phyloP scores from a whole-genome alignment of 2,329 filamentous ascomycete genomes.

The Dactylellina haptotyla region DNA sequence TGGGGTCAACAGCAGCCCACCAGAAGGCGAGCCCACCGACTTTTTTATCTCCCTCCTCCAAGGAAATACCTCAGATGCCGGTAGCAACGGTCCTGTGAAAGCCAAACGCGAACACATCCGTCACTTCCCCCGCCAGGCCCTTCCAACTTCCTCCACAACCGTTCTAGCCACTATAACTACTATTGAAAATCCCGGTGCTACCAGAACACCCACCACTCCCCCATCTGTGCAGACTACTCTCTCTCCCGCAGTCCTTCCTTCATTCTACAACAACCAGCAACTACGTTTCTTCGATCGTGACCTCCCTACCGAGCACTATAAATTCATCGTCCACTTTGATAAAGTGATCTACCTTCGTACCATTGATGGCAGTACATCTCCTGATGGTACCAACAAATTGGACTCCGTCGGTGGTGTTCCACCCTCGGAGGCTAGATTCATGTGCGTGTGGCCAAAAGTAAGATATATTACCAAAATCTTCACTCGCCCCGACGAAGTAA shows the following conservation, averaged over 20 bases:
- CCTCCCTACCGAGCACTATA: slow-evolving; percentile 83
- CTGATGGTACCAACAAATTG: slow-evolving; percentile 57
- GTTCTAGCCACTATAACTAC: not conserved
- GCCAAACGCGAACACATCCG: slow-evolving; percentile 38
- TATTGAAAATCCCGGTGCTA: not conserved
- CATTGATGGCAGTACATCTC: slow-evolving; percentile 64
- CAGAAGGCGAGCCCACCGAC: slow-evolving; percentile 41
- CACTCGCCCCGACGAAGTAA: slow-evolving; percentile 26
- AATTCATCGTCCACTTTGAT: slow-evolving; percentile 91
- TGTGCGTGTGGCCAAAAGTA: slow-evolving; percentile 38
- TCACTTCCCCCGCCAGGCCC: slow-evolving; percentile 34
- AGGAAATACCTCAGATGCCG: slow-evolving; percentile 1
- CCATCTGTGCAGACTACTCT: slow-evolving; percentile 9
- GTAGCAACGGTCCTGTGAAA: not conserved
- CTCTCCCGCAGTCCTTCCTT: slow-evolving; percentile 25
- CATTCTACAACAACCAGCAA: slow-evolving; percentile 68
- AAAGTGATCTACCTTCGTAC: slow-evolving; percentile 82
- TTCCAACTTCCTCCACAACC: slow-evolving; percentile 12
- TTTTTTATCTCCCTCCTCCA: slow-evolving; percentile 43
- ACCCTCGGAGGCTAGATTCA: slow-evolving; percentile 36
- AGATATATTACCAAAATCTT: slow-evolving; percentile 48
- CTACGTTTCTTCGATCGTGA: slow-evolving; percentile 88
- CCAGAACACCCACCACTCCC: not conserved
- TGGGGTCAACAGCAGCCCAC: slow-evolving; percentile 13
- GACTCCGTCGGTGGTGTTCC: slow-evolving; percentile 55